These are phyloP conservation scores for Suillus discolor DNA, from an alignment of 768 basidiomycete species.

Conservation along the genomic window DNA sequence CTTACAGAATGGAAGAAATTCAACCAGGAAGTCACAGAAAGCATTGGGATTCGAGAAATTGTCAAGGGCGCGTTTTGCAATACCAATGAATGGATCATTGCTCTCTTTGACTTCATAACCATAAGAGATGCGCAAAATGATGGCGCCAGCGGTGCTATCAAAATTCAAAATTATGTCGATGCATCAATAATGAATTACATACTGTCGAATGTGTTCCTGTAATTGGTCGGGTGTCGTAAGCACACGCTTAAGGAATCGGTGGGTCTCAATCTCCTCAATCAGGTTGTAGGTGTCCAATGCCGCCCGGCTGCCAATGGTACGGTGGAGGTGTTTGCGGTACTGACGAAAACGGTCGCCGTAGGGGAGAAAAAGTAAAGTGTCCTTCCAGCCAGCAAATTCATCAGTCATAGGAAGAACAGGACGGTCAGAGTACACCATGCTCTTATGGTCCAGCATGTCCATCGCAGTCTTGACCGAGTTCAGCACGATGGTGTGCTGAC, in stretches of 20 bases:
- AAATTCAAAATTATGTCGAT: constrained; percentile 1
- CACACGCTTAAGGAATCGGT: constrained; percentile 43
- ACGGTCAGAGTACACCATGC: constrained; percentile 65
- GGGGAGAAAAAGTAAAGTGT: constrained; percentile 36
- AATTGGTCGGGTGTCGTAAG: constrained; percentile 40
- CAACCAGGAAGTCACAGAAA: constrained; percentile 53
- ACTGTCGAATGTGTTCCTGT: constrained; percentile 43
- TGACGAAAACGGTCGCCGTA: constrained; percentile 44
- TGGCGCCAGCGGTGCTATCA: constrained; percentile 48
- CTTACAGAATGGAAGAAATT: constrained; percentile 47
- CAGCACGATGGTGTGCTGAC: constrained; percentile 57
- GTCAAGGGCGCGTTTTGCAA: constrained; percentile 53
- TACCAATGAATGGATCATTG: constrained; percentile 49
- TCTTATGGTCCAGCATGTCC: constrained; percentile 68
- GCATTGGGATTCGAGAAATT: constrained; percentile 54
- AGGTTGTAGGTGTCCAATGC: constrained; percentile 35
- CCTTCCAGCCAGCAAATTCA: constrained; percentile 34
- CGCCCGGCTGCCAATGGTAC: constrained; percentile 42
- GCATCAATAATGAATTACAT: constrained; percentile 9
- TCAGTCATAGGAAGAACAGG: constrained; percentile 46
- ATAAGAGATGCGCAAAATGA: constrained; percentile 56
- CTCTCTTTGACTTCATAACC: constrained; percentile 57
- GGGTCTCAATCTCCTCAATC: constrained; percentile 43
- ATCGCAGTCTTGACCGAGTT: constrained; percentile 51
- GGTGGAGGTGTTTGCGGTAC: constrained; percentile 43